Conservation (phyloP, 306 rosid genomes). For the Vicia faba region DNA sequence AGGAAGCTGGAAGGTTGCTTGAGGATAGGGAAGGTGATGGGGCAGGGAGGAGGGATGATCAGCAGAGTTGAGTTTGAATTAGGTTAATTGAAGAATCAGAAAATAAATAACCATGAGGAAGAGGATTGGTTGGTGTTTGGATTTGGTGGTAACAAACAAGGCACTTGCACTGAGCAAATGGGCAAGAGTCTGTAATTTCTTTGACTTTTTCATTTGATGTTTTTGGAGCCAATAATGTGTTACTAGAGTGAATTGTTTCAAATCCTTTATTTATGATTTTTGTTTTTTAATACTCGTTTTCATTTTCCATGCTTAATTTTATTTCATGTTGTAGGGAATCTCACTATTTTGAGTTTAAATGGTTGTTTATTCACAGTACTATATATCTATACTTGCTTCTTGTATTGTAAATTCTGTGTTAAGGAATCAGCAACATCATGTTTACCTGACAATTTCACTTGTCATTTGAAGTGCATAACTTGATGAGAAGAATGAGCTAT, state of each 20-base stretch:
- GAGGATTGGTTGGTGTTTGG: too few relatives aligned
- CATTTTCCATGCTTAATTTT: too few relatives aligned
- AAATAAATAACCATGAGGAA: constrained; percentile 40
- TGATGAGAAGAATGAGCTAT: too few relatives aligned
- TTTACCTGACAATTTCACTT: too few relatives aligned
- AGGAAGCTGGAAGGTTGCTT: constrained; percentile 69
- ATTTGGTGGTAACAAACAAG: neutral
- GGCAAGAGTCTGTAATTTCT: constrained; percentile 48
- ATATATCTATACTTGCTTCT: too few relatives aligned
- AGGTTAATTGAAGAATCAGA: neutral
- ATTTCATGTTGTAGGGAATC: constrained; percentile 41
- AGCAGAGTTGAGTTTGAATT: constrained; percentile 37
- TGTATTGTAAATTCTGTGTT: too few relatives aligned
- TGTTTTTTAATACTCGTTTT: too few relatives aligned
- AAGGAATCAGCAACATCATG: too few relatives aligned
- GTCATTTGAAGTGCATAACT: too few relatives aligned
- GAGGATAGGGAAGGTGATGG: constrained; percentile 70
- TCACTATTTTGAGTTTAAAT: constrained; percentile 27
- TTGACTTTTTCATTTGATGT: constrained; percentile 55
- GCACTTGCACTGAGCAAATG: constrained; percentile 30
- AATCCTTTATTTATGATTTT: constrained; percentile 27
- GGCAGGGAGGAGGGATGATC: constrained; percentile 55
- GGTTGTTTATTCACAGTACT: constrained; percentile 34
- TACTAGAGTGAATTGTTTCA: constrained; percentile 44
- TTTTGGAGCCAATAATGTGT: constrained; percentile 31